Evolutionary conservation across 2,329 filamentous ascomycete species (phyloP).

Genomic region (Sporothrix schenckii): DNA sequence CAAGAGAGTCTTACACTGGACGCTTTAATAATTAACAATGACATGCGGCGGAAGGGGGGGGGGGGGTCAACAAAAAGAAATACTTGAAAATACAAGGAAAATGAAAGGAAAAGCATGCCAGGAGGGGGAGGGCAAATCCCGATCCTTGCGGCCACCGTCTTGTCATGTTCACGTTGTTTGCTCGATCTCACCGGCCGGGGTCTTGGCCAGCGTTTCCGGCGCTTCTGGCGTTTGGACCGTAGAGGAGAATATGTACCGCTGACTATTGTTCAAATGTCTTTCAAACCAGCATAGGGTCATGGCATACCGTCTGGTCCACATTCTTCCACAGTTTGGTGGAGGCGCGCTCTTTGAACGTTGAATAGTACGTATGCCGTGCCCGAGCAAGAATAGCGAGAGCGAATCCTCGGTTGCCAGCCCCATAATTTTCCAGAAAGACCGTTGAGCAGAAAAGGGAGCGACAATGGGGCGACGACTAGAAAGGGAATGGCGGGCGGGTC

Average conservation of each 20-base stretch:
- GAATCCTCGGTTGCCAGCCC: constrained; percentile 53
- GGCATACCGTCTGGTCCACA: background rate
- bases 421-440: constrained; percentile 51
- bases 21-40: background rate
- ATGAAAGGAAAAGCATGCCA: constrained; percentile 9
- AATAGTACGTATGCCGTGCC: constrained; percentile 22
- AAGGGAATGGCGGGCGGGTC: constrained; percentile 47
- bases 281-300: background rate
- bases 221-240: constrained; percentile 14
- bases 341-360: too few species aligned
- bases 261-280: background rate
- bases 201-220: background rate
- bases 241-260: background rate
- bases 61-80: background rate
- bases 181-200: background rate
- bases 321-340: background rate
- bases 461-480: constrained; percentile 38
- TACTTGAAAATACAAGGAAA: background rate
- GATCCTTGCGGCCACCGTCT: background rate
- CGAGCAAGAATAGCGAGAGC: constrained; percentile 39
- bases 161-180: background rate
- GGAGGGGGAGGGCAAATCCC: constrained; percentile 21
- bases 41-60: background rate
- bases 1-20: background rate
- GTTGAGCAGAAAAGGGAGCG: constrained; percentile 49